Percentiles rank a stretch among this genome's conserved stretches.
Conservation (phyloP, 2,329 filamentous ascomycete species). For the Aspergillus intermedius region DNA sequence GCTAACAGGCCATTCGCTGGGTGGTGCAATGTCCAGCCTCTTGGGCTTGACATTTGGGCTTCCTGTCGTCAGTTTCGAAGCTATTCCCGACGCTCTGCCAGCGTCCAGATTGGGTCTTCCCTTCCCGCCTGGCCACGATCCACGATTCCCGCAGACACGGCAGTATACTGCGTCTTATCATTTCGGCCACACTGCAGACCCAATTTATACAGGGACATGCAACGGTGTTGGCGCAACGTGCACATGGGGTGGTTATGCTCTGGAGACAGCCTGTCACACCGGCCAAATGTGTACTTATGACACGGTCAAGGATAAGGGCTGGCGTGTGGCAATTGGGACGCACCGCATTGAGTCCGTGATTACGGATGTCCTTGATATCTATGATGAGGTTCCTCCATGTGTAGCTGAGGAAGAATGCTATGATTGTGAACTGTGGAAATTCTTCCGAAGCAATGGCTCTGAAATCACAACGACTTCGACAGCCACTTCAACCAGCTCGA, state of each 20-base stretch:
- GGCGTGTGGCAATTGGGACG: constrained; percentile 83
- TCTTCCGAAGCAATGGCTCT: constrained; percentile 85
- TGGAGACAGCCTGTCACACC: constrained; percentile 89
- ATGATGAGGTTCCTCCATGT: constrained; percentile 74
- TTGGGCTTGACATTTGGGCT: constrained; percentile 85
- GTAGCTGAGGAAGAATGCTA: constrained; percentile 70
- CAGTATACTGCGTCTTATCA: constrained; percentile 74
- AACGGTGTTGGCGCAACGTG: constrained; percentile 85
- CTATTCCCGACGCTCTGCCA: constrained; percentile 82
- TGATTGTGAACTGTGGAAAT: constrained; percentile 91
- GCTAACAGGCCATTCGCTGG: constrained; percentile 87
- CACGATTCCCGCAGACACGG: constrained; percentile 63
- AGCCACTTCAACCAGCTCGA: constrained; percentile 46
- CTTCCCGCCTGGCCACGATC: constrained; percentile 69
- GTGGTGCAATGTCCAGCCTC: constrained; percentile 81
- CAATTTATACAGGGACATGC: constrained; percentile 88
- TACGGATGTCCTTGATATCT: constrained; percentile 74
- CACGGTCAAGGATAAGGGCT: constrained; percentile 83
- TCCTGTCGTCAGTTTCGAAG: constrained; percentile 87
- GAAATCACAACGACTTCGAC: constrained; percentile 62
- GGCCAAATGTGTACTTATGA: constrained; percentile 87
- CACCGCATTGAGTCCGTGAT: constrained; percentile 89
- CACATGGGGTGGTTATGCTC: constrained; percentile 84
- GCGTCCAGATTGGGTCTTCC: constrained; percentile 80
- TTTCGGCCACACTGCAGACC: constrained; percentile 93